phyloP scores from a whole-genome alignment of 179 eudicot species.

The Vitellaria paradoxa region DNA sequence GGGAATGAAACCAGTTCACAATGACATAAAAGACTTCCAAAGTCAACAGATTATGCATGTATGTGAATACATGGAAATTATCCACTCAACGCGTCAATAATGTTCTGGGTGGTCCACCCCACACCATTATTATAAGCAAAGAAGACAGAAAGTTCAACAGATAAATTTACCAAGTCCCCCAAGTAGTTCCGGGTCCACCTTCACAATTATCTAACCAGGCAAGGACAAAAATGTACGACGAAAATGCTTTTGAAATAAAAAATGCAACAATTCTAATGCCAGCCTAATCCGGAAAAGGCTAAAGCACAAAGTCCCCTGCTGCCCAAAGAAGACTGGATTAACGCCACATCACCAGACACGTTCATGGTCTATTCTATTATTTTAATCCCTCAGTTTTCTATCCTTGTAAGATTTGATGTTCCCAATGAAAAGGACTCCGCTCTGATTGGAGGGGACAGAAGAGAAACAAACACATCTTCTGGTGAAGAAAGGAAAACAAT shows the following conservation, averaged over 20 bases:
- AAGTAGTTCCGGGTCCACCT: conserved; percentile 9
- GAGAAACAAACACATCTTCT: conserved; percentile 3
- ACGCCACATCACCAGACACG: not conserved
- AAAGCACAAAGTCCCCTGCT: conserved; percentile 1
- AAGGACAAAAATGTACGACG: not conserved
- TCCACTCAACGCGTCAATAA: too few relatives aligned
- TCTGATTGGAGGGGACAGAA: conserved; percentile 11
- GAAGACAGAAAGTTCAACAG: too few relatives aligned
- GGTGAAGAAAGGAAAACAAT: not conserved
- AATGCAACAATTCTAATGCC: not conserved
- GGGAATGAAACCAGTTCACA: not conserved
- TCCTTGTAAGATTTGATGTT: not conserved
- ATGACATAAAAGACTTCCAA: not conserved
- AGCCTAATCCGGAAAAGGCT: not conserved
- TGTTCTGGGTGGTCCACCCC: too few relatives aligned
- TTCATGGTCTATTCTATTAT: not conserved
- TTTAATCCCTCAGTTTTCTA: not conserved
- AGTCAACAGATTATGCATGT: not conserved
- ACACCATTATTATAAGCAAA: too few relatives aligned
- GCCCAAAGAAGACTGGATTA: not conserved
- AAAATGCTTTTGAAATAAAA: conserved; percentile 7
- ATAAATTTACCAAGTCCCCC: too few relatives aligned
- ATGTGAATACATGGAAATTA: not conserved
- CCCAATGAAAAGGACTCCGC: conserved; percentile 12
- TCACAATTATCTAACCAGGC: not conserved